phyloP scores from a whole-genome alignment of 306 rosid genomes.

The Castanospermum australe region DNA sequence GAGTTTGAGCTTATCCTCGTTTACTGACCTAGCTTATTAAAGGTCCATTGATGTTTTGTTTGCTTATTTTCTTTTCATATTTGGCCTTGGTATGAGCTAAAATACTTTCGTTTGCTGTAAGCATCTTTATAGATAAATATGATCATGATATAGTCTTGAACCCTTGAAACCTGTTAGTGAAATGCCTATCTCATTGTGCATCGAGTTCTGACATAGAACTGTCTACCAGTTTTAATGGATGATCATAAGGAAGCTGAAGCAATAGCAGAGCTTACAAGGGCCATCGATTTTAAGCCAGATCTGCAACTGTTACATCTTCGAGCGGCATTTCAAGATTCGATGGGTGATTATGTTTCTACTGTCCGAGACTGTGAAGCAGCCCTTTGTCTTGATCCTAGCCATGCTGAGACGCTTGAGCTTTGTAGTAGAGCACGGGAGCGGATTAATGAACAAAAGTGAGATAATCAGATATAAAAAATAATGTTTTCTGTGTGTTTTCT shows the following conservation, averaged over 20 bases:
- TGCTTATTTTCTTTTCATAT: background rate
- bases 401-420: slow-evolving; percentile 63
- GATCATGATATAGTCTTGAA: slow-evolving; percentile 2
- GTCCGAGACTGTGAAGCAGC: slow-evolving; percentile 83
- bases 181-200: background rate
- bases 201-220: slow-evolving; percentile 42
- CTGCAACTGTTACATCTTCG: slow-evolving; percentile 82
- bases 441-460: slow-evolving; percentile 46
- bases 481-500: slow-evolving; percentile 20
- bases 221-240: slow-evolving; percentile 79
- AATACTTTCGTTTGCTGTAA: background rate
- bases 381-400: slow-evolving; percentile 77
- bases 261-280: slow-evolving; percentile 71
- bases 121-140: slow-evolving; percentile 3
- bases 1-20: slow-evolving; percentile 3
- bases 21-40: background rate
- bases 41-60: background rate
- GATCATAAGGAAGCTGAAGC: slow-evolving; percentile 90
- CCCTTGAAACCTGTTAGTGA: background rate
- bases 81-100: slow-evolving; percentile 1
- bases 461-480: slow-evolving; percentile 15
- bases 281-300: slow-evolving; percentile 77
- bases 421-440: slow-evolving; percentile 50
- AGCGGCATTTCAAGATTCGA: slow-evolving; percentile 85
- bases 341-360: slow-evolving; percentile 54